Evolutionary conservation across 2,329 filamentous ascomycete species (phyloP).

Genomic region (Bipolaris oryzae): DNA sequence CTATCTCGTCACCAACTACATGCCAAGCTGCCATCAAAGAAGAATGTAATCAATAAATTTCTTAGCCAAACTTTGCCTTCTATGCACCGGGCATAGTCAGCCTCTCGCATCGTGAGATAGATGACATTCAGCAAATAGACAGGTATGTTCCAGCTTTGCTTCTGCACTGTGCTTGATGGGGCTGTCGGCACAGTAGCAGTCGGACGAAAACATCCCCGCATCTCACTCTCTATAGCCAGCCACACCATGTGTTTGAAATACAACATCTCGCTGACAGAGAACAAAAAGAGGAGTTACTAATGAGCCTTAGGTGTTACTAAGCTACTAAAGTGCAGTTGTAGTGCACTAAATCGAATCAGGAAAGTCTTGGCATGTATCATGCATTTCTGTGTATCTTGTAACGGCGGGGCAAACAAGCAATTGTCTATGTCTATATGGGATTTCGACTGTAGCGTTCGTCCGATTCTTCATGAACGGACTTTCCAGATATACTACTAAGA

Average conservation of each 20-base stretch:
- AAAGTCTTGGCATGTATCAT: slow-evolving; percentile 1
- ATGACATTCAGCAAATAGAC: not conserved
- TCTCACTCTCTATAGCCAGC: not conserved
- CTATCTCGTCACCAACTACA: not conserved
- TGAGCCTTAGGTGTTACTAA: not conserved
- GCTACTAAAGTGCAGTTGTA: not conserved
- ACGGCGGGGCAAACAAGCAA: not conserved
- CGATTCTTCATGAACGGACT: too few relatives aligned
- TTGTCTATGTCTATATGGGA: not conserved
- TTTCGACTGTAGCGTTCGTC: not conserved
- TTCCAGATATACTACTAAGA: not conserved
- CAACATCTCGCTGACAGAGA: not conserved
- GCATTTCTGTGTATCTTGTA: not conserved
- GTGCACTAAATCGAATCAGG: not conserved
- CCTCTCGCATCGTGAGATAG: not conserved
- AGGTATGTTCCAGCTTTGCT: not conserved
- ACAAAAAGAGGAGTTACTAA: not conserved
- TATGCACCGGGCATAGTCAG: not conserved
- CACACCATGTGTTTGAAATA: not conserved
- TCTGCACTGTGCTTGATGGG: not conserved
- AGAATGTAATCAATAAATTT: not conserved
- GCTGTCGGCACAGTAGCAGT: not conserved
- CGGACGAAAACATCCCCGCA: not conserved
- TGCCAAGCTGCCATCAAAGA: not conserved
- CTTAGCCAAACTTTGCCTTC: not conserved